Evolutionary conservation across 345 rosid genomes (phyloP).

Genomic region (Anastatica hierochuntica): DNA sequence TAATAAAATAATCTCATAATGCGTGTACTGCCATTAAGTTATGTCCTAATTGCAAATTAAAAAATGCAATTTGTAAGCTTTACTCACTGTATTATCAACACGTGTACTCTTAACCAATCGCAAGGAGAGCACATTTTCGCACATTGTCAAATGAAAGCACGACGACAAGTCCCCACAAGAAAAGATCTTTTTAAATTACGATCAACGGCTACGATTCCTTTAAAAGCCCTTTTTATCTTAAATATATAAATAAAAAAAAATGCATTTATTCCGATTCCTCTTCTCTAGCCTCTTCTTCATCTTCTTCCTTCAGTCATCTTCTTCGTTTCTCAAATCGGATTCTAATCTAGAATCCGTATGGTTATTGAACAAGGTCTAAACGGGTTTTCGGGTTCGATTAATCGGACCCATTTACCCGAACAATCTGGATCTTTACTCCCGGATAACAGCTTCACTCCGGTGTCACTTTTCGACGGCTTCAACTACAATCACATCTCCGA

Average conservation of each 20-base stretch:
- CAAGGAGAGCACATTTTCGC: conserved; percentile 14
- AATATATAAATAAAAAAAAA: not conserved
- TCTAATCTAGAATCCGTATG: conserved; percentile 19
- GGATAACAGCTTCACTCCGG: conserved; percentile 33
- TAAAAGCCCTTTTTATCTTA: not conserved
- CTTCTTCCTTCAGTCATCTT: conserved; percentile 6
- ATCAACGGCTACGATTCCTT: conserved; percentile 26
- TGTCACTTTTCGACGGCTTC: conserved; percentile 32
- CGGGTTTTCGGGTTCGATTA: conserved; percentile 27
- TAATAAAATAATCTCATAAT: not conserved
- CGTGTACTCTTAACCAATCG: not conserved
- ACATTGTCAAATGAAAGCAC: not conserved
- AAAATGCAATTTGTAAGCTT: not conserved
- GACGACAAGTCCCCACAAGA: conserved; percentile 5
- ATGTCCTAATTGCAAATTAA: not conserved
- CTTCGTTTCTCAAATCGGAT: not conserved
- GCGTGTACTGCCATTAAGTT: not conserved
- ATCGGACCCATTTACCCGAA: conserved; percentile 32
- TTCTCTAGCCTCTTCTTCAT: not conserved
- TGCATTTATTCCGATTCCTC: conserved; percentile 23
- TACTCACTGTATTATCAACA: not conserved
- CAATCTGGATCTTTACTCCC: conserved; percentile 32
- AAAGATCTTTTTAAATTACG: not conserved
- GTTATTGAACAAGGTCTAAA: conserved; percentile 45
- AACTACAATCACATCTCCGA: conserved; percentile 21